Evolutionary conservation across 257 asterid genomes (phyloP).

Genomic region (Gynochthodes officinalis): DNA sequence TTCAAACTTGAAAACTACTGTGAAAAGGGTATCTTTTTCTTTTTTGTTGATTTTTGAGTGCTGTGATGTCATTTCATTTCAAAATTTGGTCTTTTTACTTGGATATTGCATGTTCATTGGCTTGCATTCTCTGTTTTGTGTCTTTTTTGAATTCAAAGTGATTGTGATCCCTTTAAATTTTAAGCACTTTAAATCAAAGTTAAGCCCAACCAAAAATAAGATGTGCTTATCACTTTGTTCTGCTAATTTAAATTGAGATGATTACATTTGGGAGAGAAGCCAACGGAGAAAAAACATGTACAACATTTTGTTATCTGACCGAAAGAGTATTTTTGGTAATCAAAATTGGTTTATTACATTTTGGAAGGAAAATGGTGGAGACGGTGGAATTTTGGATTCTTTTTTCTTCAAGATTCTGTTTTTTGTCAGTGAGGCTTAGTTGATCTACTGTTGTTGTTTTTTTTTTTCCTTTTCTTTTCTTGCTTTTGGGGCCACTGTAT

Average conservation of each 20-base stretch:
- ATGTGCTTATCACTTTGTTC: background rate
- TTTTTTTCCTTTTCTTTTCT: constrained; percentile 36
- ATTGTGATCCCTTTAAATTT: background rate
- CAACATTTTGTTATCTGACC: background rate
- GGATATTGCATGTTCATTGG: background rate
- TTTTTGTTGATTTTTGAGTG: background rate
- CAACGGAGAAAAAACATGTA: background rate
- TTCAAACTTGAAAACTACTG: background rate
- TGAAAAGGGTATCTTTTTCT: background rate
- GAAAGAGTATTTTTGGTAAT: background rate
- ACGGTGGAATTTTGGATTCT: background rate
- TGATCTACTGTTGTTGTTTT: constrained; percentile 47
- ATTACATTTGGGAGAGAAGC: background rate
- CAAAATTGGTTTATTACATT: background rate
- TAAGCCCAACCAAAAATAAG: background rate
- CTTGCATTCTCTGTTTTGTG: constrained; percentile 11
- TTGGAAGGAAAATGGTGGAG: background rate
- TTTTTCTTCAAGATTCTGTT: constrained; percentile 3
- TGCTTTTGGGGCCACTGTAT: constrained; percentile 37
- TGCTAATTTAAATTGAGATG: background rate
- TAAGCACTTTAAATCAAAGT: constrained; percentile 5
- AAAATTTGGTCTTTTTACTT: constrained; percentile 31
- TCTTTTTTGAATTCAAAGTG: background rate
- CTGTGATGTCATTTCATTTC: background rate
- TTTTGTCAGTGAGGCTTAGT: constrained; percentile 16